phyloP scores from a whole-genome alignment of 176 grass and related monocot genomes.

The Phyllostachys edulis region DNA sequence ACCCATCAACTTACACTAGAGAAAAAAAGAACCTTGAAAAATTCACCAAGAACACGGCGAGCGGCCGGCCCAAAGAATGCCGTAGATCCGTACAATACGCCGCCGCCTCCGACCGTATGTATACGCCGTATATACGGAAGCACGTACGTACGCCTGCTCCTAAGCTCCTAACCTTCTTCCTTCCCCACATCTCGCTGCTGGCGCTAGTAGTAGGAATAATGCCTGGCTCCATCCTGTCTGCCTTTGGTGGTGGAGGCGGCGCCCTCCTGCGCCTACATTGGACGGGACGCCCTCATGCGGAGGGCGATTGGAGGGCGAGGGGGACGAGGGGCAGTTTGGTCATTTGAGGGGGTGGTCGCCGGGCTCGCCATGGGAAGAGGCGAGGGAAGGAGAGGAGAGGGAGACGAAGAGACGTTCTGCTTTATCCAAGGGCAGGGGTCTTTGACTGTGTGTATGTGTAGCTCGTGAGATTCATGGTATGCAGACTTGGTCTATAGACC shows the following conservation, averaged over 20 bases:
- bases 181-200: neutral
- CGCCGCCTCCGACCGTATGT: neutral
- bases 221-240: constrained; percentile 55
- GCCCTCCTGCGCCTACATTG: constrained; percentile 27
- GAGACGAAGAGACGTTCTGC: neutral
- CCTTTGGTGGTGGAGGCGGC: constrained; percentile 24
- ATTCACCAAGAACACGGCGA: constrained; percentile 27
- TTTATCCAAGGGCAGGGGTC: constrained; percentile 20
- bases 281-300: neutral
- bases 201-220: constrained; percentile 23
- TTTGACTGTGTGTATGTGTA: neutral
- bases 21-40: neutral
- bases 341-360: neutral
- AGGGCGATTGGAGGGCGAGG: neutral
- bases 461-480: no score
- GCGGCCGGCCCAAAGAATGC: constrained; percentile 14
- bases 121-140: constrained; percentile 1
- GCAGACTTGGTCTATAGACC: constrained; percentile 20
- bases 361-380: constrained; percentile 35
- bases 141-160: neutral
- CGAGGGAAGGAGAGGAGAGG: neutral
- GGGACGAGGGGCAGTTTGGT: neutral
- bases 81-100: constrained; percentile 26
- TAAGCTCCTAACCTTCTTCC: neutral
- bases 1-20: neutral